Conservation (phyloP, 805 yeast species). For the Kuraishia borneana region DNA sequence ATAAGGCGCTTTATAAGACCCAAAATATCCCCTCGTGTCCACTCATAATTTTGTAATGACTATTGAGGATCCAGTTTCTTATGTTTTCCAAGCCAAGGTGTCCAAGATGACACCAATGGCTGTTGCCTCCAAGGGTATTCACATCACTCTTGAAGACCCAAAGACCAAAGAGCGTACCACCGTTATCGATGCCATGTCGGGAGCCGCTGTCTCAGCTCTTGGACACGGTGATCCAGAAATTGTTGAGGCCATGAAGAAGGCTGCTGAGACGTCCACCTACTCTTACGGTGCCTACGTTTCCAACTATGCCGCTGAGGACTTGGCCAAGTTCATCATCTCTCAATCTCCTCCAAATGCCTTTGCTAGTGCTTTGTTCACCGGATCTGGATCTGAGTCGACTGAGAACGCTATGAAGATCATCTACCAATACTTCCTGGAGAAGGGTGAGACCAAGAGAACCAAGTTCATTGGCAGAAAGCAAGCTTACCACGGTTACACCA, state of each 20-base stretch:
- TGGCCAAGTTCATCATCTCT: constrained; percentile 31
- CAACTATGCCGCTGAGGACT: constrained; percentile 28
- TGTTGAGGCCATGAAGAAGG: constrained; percentile 25
- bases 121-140: constrained; percentile 29
- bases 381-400: constrained; percentile 73
- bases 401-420: constrained; percentile 73
- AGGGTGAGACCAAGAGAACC: constrained; percentile 26
- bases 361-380: constrained; percentile 35
- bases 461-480: constrained; percentile 30
- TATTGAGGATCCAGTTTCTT: constrained; percentile 18
- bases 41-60: constrained; percentile 13
- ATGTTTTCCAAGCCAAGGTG: constrained; percentile 32
- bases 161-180: constrained; percentile 22
- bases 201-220: constrained; percentile 41
- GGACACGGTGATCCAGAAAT: constrained; percentile 33
- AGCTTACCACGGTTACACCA: constrained; percentile 38
- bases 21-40: too few relatives aligned
- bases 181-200: constrained; percentile 34
- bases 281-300: constrained; percentile 22
- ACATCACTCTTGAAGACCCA: constrained; percentile 29
- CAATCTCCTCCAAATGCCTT: constrained; percentile 26
- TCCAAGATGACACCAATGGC: constrained; percentile 25
- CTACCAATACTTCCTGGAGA: constrained; percentile 32
- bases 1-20: not conserved
- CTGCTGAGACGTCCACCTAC: constrained; percentile 24